Percentiles rank a stretch among this genome's conserved stretches.
Conservation (phyloP, 768 basidiomycete species). For the Mycena belliarum region DNA sequence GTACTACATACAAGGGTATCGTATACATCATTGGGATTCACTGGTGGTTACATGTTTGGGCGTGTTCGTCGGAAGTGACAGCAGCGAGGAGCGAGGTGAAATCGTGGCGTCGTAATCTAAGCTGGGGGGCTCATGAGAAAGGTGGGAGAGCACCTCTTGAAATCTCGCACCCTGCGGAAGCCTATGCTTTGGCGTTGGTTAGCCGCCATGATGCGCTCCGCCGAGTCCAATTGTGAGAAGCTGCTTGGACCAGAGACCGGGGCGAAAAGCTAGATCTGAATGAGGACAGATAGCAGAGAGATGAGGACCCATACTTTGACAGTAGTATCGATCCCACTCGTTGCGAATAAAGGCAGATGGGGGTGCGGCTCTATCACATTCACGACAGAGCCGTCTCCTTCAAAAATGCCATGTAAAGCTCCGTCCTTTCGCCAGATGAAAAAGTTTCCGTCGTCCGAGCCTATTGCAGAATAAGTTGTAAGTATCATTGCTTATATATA, state of each 20-base stretch:
- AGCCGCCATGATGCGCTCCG: slow-evolving; percentile 54
- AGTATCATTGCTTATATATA: background rate
- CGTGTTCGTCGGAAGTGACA: slow-evolving; percentile 10
- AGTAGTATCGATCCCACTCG: slow-evolving; percentile 84
- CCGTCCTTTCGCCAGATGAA: slow-evolving; percentile 85
- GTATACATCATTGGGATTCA: slow-evolving; percentile 4
- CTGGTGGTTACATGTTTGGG: slow-evolving; percentile 25
- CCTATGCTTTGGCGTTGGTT: slow-evolving; percentile 45
- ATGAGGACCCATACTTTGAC: slow-evolving; percentile 60
- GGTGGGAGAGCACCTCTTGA: slow-evolving; percentile 10
- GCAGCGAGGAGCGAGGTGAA: slow-evolving; percentile 29
- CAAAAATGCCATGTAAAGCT: slow-evolving; percentile 70
- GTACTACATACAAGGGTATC: too few species aligned
- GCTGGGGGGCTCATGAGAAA: slow-evolving; percentile 15
- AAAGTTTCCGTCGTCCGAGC: slow-evolving; percentile 86
- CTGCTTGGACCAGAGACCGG: slow-evolving; percentile 47
- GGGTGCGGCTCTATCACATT: slow-evolving; percentile 89
- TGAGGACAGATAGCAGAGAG: background rate
- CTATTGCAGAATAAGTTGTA: background rate
- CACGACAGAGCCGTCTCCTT: slow-evolving; percentile 80
- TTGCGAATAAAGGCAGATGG: slow-evolving; percentile 76
- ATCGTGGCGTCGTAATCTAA: slow-evolving; percentile 24
- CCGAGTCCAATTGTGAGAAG: slow-evolving; percentile 58
- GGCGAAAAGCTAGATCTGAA: slow-evolving; percentile 57
- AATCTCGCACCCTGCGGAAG: slow-evolving; percentile 17